Evolutionary conservation across 495 filamentous ascomycete genomes (phyloP), one percentile per base, ranked within the genome.

Genomic region (Penicillium crystallinum): DNA sequence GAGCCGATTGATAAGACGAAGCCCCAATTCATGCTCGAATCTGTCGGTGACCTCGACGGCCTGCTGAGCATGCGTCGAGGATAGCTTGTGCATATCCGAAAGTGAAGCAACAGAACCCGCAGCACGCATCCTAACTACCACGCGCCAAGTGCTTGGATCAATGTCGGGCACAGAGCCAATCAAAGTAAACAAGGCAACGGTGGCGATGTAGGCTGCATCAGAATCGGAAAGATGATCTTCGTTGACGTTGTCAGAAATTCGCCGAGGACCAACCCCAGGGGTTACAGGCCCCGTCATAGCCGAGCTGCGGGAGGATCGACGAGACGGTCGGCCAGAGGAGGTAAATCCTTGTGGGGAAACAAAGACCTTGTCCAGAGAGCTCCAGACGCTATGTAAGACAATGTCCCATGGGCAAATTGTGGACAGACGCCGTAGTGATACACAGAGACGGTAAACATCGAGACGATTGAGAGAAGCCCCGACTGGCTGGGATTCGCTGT

Each of bases 301-400:
- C 6, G 67, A 71, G 35, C 66, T 64, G 30, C 60, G 64, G 19
- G 72, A 71, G 12, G 67, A 69, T 33, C 70, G 67, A 19, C 74
- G 71, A 4, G 66, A 68, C 12, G 51, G 57, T 43, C 63, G 64
- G 18, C 64, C 53, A 14, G 70, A 66, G 17, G 58, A 57, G 14
- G 71, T 65, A 12, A 89, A 73, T 17, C 78, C 66, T 44, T 74
- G 75, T 2, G 87, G 86, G 0, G 84, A 82, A 21, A 77, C 71
- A 61, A 90, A 92, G 11, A 92, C 67, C 31, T 77, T 71, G 19
- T 82, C 82, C n/a, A 85, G 64, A 7, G 85, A 80, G 61, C 76
- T 77, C 89, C 90, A 95, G 5, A 96, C 68, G 53, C 86, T 90
- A 57, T 91, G 80, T 44, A 90, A 83, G 0, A 89, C 77, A 47